Evolutionary conservation across 441 rosid genomes (phyloP).

Genomic region (Viola pubescens): DNA sequence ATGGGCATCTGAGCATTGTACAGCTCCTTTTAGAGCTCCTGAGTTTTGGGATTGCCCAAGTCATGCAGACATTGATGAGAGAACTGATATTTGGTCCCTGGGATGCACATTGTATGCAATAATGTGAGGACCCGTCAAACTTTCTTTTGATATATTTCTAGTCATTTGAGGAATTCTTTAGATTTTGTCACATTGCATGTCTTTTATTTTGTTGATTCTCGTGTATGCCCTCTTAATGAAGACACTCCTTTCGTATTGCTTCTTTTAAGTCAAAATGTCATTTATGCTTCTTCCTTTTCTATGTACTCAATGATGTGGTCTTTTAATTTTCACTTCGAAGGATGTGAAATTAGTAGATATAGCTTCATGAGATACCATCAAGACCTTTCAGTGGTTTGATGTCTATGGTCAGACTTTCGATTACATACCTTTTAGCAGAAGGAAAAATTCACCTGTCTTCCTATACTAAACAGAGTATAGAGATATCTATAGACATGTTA

Average conservation of each 20-base stretch:
- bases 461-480: too few relatives aligned
- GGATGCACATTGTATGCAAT: constrained; percentile 97
- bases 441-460: too few relatives aligned
- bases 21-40: constrained; percentile 99
- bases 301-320: not conserved
- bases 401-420: too few relatives aligned
- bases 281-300: not conserved
- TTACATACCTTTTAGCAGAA: too few relatives aligned
- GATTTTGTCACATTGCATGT: not conserved
- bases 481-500: too few relatives aligned
- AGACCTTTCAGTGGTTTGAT: too few relatives aligned
- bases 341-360: not conserved
- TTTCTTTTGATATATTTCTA: constrained; percentile 3
- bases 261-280: not conserved
- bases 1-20: constrained; percentile 95
- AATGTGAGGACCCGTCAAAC: constrained; percentile 47
- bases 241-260: not conserved
- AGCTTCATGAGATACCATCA: not conserved
- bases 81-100: constrained; percentile 96
- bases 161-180: not conserved
- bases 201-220: not conserved
- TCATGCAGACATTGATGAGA: constrained; percentile 86
- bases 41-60: constrained; percentile 99
- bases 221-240: too few relatives aligned
- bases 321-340: not conserved